These are phyloP conservation scores for Alloteropsis semialata DNA, from an alignment of 176 grass and related monocot genomes.

Conservation along the genomic window DNA sequence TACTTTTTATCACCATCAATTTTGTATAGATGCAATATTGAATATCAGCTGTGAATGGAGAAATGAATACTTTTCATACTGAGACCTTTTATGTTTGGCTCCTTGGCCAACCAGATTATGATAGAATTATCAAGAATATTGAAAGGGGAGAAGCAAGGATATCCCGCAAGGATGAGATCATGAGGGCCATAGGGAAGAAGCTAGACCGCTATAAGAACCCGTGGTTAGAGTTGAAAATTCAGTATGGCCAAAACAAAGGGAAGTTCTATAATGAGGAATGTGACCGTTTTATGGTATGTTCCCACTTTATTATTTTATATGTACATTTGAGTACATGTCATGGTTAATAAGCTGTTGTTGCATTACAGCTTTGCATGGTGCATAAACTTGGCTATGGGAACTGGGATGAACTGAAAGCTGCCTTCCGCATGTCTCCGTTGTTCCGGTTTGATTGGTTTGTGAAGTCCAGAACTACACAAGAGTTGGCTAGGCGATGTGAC, in stretches of 20 bases:
- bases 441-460: slow-evolving; percentile 99
- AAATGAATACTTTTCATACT: background rate
- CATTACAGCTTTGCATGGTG: slow-evolving; percentile 92
- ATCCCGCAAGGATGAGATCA: slow-evolving; percentile 93
- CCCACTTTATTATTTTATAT: background rate
- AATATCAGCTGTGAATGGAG: background rate
- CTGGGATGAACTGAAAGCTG: slow-evolving; percentile 97
- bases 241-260: slow-evolving; percentile 96
- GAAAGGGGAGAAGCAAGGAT: slow-evolving; percentile 98
- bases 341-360: slow-evolving; percentile 23
- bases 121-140: slow-evolving; percentile 98
- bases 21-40: background rate
- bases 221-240: slow-evolving; percentile 96
- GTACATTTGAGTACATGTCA: background rate
- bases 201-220: slow-evolving; percentile 97
- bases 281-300: slow-evolving; percentile 94
- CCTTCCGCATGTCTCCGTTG: slow-evolving; percentile 82
- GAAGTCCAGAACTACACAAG: slow-evolving; percentile 90
- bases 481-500: slow-evolving; percentile 92
- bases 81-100: background rate
- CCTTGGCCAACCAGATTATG: slow-evolving; percentile 61
- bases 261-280: slow-evolving; percentile 99
- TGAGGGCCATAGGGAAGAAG: slow-evolving; percentile 91
- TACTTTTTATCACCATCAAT: background rate
- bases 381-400: slow-evolving; percentile 98